Base-by-base conservation (phyloP, 2,329 filamentous ascomycete species). In the Diaporthe citrichinensis region DNA sequence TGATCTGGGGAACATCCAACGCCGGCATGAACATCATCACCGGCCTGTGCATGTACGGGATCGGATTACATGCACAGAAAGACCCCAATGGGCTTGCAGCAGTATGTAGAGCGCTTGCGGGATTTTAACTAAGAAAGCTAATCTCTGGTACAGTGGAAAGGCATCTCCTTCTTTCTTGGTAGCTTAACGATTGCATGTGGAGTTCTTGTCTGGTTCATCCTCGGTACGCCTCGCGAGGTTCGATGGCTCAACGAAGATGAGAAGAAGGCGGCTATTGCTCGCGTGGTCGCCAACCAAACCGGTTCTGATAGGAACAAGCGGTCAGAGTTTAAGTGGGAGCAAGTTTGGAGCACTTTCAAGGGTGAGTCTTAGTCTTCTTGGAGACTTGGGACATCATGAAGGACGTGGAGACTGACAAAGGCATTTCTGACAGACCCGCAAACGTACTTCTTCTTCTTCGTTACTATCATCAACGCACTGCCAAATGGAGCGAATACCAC, bases 381-480 rank as follows among this genome's bases (percentile, higher is more conserved):
- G 3, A 55, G n/a, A 25, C 25, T 55, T 55, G 25, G 12, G 51
- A 17, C 51, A 55, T 17, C 12, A 28, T 55, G 51, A 28, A 55
- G 25, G 1, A 55, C 51, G 51, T 17, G 51, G 4, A 17, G n/a
- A 55, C 51, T 55, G 51, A 55, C 51, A 55, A 31, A 55, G n/a
- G 51, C 10, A 28, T 17, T 1, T 1, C 51, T 55, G 51, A 28
- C 51, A 77, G 80, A 83, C 44, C 81, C 81, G 2, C 82, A 83
- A 69, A 82, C 79, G 0, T 82, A 83, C 62, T 83, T 84, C 76
- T 82, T 83, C 76, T 84, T 84, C 77, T 81, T 83, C 74, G 78
- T 82, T 8, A 81, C 81, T 7, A 81, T 83, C 61, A 76, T 84
- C 34, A 83, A 82, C 72, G 78, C 81, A 0, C 72, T 84, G 4